Evolutionary conservation across 305 asterid species (phyloP), one percentile per base, ranked within the genome.

Genomic region (Fraxinus velutina): DNA sequence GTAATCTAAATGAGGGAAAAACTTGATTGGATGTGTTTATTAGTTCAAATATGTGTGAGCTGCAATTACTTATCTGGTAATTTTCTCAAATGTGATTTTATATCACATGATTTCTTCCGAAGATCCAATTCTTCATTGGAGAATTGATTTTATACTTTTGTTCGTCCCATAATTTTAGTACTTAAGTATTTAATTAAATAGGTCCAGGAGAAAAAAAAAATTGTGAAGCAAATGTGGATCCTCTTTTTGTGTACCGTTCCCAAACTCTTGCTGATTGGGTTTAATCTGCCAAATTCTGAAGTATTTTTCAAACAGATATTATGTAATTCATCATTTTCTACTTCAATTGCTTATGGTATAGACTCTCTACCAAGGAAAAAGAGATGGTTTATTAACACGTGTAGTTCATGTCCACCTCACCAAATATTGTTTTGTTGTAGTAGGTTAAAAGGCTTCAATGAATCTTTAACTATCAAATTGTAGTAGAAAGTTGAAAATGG

Each of bases 401-500:
- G 13, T 42, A 42, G 50, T 42, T 42, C 50, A 42, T 2, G 50
- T 9, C 4, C 15, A 42, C 15, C 4, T 42, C 50, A 9, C 50
- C 50, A 42, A 42, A 42, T 42, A 42, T 42, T 42, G 15, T 42
- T 42, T 42, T 42, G 50, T 37, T 7, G 12, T 1, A 7, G 47
- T 37, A 8, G 47, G 3, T 37, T 2, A 6, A 15, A 71, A 64
- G 64, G 22, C 73, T 15, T 39, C 76, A 62, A 73, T 68, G 32
- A 36, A 17, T 57, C 68, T 57, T 57, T 84, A 7, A 70, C 27
- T 42, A 27, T 73, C 3, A 10, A 12, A 55, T 82, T 89, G 81
- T 87, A 91, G 97, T 85, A 91, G 66, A 90, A 90, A 81, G 90
- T 88, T 1, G 94, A 90, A 3, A 90, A 90, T 76, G 89, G 92